Conservation (phyloP, 1,139 yeast genomes). For the Candida anutae region DNA sequence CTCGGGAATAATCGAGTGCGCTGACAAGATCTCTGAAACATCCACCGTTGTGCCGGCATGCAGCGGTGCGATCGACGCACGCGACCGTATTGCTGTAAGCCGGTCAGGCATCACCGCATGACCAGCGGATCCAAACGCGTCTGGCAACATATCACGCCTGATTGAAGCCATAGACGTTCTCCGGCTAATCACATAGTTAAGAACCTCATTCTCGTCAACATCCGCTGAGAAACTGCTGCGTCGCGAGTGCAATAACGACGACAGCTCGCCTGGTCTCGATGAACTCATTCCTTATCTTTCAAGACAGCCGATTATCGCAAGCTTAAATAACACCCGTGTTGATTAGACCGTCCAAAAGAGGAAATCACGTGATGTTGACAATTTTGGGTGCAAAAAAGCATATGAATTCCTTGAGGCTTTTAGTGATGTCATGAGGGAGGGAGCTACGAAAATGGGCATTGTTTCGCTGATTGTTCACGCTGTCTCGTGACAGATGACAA, state of each 20-base stretch:
- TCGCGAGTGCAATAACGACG: background rate
- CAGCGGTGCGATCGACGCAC: conserved; percentile 5
- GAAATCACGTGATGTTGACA: too few species aligned
- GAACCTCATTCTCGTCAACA: conserved; percentile 25
- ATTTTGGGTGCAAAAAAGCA: too few species aligned
- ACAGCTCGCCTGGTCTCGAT: background rate
- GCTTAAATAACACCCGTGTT: too few species aligned
- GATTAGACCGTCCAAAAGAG: too few species aligned
- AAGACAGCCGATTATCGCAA: too few species aligned
- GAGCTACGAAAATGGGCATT: too few species aligned
- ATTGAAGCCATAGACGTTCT: conserved; percentile 32
- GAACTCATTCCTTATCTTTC: too few species aligned
- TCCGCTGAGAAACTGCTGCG: conserved; percentile 6
- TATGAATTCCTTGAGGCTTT: too few species aligned
- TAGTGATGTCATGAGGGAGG: too few species aligned
- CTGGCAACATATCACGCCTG: conserved; percentile 6
- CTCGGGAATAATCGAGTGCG: conserved; percentile 20
- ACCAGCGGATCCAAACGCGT: conserved; percentile 9
- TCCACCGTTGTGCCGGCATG: conserved; percentile 7
- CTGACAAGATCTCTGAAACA: conserved; percentile 19
- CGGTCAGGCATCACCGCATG: conserved; percentile 10
- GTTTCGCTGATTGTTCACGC: too few species aligned
- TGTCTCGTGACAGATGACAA: too few species aligned
- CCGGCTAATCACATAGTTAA: conserved; percentile 32
- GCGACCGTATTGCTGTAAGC: conserved; percentile 8